These are phyloP conservation scores for Neurospora sp. DNA, from an alignment of 495 filamentous ascomycete species.

Conservation along the genomic window DNA sequence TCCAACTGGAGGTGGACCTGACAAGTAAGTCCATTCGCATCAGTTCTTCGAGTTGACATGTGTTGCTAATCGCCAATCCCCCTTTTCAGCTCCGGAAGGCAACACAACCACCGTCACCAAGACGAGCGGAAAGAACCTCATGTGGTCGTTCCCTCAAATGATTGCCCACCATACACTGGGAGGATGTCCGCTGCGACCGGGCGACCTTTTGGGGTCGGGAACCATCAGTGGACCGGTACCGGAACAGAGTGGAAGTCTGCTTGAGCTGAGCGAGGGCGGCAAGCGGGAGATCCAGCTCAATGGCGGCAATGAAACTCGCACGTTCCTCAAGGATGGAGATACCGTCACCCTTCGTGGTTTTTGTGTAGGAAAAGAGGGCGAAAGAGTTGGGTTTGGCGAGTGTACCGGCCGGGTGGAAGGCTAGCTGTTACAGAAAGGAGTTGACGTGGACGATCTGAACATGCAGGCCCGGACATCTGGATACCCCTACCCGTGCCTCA, in stretches of 20 bases:
- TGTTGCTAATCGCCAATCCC: constrained; percentile 6
- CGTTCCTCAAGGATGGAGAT: constrained; percentile 81
- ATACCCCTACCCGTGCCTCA: not conserved
- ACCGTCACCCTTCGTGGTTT: constrained; percentile 60
- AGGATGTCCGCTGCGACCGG: constrained; percentile 71
- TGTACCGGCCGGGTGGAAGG: constrained; percentile 49
- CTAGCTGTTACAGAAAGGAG: not conserved
- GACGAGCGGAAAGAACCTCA: constrained; percentile 60
- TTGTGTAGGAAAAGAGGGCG: constrained; percentile 44
- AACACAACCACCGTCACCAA: constrained; percentile 53
- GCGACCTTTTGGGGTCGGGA: constrained; percentile 80
- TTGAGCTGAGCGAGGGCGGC: constrained; percentile 64
- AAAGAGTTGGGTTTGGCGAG: constrained; percentile 62
- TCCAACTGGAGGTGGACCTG: constrained; percentile 64
- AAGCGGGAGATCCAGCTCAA: constrained; percentile 55
- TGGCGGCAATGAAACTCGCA: constrained; percentile 58
- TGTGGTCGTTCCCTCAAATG: constrained; percentile 94
- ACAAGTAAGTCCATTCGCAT: constrained; percentile 39
- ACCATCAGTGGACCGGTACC: constrained; percentile 71
- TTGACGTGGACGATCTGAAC: not conserved
- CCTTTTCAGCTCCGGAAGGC: constrained; percentile 43
- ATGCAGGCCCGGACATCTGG: not conserved
- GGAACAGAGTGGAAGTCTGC: constrained; percentile 57
- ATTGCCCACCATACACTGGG: constrained; percentile 82
- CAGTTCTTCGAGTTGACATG: not conserved